Percentiles rank a stretch among this genome's conserved stretches.
phyloP scores from a whole-genome alignment of 2,329 filamentous ascomycete species.

The Parastagonospora avenae region DNA sequence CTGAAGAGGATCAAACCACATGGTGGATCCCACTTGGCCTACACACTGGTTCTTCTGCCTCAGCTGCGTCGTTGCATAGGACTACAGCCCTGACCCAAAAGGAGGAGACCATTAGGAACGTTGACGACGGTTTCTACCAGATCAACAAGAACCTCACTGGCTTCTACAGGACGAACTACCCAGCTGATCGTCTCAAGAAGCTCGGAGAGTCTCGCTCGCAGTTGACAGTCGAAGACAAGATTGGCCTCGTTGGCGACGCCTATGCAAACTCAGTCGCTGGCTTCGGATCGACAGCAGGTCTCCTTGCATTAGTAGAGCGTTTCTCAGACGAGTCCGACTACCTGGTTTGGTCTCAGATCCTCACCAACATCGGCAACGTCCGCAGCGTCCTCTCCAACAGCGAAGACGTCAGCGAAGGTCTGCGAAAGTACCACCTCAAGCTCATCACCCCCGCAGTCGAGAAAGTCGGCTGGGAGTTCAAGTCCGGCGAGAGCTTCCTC shows the following conservation, averaged over 20 bases:
- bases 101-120: slow-evolving; percentile 73
- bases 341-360: slow-evolving; percentile 85
- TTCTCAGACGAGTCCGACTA: slow-evolving; percentile 82
- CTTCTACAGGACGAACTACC: slow-evolving; percentile 93
- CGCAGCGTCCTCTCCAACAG: slow-evolving; percentile 86
- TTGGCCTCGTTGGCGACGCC: slow-evolving; percentile 87
- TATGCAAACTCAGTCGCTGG: slow-evolving; percentile 88
- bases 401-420: slow-evolving; percentile 69
- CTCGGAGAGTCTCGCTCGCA: slow-evolving; percentile 77
- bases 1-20: slow-evolving; percentile 86
- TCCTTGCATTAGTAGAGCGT: slow-evolving; percentile 84
- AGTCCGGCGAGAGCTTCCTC: slow-evolving; percentile 79
- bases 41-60: slow-evolving; percentile 67
- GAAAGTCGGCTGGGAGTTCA: slow-evolving; percentile 84
- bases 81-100: slow-evolving; percentile 74
- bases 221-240: slow-evolving; percentile 86
- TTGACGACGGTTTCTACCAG: slow-evolving; percentile 87
- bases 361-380: slow-evolving; percentile 75
- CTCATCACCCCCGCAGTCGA: slow-evolving; percentile 77
- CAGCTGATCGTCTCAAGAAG: slow-evolving; percentile 78
- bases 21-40: slow-evolving; percentile 96
- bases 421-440: slow-evolving; percentile 79
- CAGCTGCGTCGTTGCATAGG: slow-evolving; percentile 65
- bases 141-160: slow-evolving; percentile 88
- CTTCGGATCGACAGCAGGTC: slow-evolving; percentile 77